phyloP scores from a whole-genome alignment of 768 basidiomycete species.

The Kwoniella shandongensis region DNA sequence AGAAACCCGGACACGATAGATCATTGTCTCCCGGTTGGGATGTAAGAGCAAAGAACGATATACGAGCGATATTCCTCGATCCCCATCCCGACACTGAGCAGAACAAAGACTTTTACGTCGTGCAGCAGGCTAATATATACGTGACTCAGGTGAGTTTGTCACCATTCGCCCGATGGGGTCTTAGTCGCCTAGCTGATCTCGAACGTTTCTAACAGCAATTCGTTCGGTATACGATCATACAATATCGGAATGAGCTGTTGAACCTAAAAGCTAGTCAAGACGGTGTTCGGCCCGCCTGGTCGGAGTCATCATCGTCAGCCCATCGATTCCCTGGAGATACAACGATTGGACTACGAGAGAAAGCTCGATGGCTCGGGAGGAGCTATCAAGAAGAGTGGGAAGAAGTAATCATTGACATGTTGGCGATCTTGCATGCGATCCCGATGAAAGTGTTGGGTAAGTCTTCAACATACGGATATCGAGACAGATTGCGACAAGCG shows the following conservation, averaged over 20 bases:
- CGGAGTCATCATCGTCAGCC: too few species aligned
- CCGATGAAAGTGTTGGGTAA: conserved; percentile 91
- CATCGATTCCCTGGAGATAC: not conserved
- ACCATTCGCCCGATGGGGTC: conserved; percentile 2
- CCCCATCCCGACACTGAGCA: conserved; percentile 81
- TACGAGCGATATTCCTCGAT: conserved; percentile 88
- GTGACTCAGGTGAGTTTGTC: conserved; percentile 72
- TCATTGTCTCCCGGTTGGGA: conserved; percentile 41
- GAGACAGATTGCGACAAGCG: not conserved
- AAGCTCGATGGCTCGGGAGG: conserved; percentile 17
- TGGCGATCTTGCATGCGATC: conserved; percentile 86
- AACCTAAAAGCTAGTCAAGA: conserved; percentile 59
- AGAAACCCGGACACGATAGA: too few species aligned
- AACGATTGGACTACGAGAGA: conserved; percentile 18
- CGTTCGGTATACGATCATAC: conserved; percentile 86
- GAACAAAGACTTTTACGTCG: conserved; percentile 83
- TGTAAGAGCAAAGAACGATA: conserved; percentile 69
- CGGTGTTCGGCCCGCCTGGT: too few species aligned
- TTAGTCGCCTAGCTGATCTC: conserved; percentile 2
- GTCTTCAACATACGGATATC: conserved; percentile 53
- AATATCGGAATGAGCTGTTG: conserved; percentile 83
- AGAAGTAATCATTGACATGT: conserved; percentile 79
- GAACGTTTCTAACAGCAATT: conserved; percentile 66
- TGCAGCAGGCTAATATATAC: conserved; percentile 88
- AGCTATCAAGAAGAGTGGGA: conserved; percentile 55